Conservation (phyloP, 2,329 filamentous ascomycete species). For the Pezicula neosporulosa region DNA sequence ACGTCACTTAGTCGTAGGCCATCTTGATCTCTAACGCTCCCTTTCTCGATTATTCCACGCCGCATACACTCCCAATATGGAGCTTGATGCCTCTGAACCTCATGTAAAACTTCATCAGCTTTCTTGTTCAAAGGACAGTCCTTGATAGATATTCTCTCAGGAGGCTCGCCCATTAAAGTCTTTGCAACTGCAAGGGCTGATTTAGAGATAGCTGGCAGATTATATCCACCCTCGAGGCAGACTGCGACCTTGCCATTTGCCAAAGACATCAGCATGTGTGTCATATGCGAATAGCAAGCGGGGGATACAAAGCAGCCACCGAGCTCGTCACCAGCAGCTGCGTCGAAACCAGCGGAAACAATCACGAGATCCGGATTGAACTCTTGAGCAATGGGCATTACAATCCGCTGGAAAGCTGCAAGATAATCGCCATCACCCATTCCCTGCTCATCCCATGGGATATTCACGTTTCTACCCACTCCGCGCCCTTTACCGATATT, state of each 20-base stretch:
- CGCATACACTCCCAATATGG: slow-evolving; percentile 88
- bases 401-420: slow-evolving; percentile 89
- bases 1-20: slow-evolving; percentile 73
- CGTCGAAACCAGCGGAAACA: slow-evolving; percentile 93
- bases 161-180: slow-evolving; percentile 94
- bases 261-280: slow-evolving; percentile 96
- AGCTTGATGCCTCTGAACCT: slow-evolving; percentile 58
- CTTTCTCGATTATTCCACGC: slow-evolving; percentile 56
- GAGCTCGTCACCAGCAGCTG: slow-evolving; percentile 87
- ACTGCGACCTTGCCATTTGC: slow-evolving; percentile 87
- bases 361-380: slow-evolving; percentile 95
- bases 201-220: slow-evolving; percentile 85
- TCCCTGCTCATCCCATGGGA: slow-evolving; percentile 64
- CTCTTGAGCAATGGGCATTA: slow-evolving; percentile 94
- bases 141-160: slow-evolving; percentile 52
- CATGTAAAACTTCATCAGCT: slow-evolving; percentile 52
- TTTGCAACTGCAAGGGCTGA: slow-evolving; percentile 88
- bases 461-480: slow-evolving; percentile 62
- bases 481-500: slow-evolving; percentile 54
- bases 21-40: slow-evolving; percentile 47
- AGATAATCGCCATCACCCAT: slow-evolving; percentile 98
- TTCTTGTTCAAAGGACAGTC: slow-evolving; percentile 52
- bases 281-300: slow-evolving; percentile 95
- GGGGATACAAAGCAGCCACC: slow-evolving; percentile 92
- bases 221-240: slow-evolving; percentile 94